phyloP scores from a whole-genome alignment of 2,329 filamentous ascomycete genomes.

The Trichoderma sp. region DNA sequence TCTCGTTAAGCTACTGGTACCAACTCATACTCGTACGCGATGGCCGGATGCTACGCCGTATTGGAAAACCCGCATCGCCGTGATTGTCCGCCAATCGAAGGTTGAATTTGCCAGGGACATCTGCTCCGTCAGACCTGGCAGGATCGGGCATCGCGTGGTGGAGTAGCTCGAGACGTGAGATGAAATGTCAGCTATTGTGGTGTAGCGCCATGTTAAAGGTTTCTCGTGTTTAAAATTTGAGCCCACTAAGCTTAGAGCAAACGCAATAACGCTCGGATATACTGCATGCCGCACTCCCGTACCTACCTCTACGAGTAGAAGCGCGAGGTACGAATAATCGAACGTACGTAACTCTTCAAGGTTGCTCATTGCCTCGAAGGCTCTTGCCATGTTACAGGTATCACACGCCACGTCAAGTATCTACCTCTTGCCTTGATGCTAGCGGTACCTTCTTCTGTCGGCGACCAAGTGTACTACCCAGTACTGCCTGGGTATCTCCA shows the following conservation, averaged over 20 bases:
- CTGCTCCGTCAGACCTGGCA: background rate
- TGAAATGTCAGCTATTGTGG: constrained; percentile 1
- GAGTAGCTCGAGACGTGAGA: constrained; percentile 1
- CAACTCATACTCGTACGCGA: background rate
- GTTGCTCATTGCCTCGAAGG: background rate
- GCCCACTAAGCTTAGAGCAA: background rate
- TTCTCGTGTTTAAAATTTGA: constrained; percentile 12
- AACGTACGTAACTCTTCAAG: background rate
- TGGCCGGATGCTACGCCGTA: background rate
- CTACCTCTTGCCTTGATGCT: background rate
- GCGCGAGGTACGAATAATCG: background rate
- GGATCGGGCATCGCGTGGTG: constrained; percentile 8
- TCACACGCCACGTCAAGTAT: background rate
- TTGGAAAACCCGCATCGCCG: background rate
- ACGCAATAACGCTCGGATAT: background rate
- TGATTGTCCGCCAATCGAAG: background rate
- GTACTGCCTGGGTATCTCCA: background rate
- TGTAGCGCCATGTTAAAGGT: background rate
- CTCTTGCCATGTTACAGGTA: background rate
- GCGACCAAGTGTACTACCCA: background rate
- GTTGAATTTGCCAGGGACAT: background rate
- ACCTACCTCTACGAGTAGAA: background rate
- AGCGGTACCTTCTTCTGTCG: background rate
- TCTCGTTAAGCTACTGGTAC: background rate
- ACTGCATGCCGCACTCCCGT: constrained; percentile 1